phyloP scores from a whole-genome alignment of 1,284 basidiomycete genomes.

The Cryptococcus sp. region DNA sequence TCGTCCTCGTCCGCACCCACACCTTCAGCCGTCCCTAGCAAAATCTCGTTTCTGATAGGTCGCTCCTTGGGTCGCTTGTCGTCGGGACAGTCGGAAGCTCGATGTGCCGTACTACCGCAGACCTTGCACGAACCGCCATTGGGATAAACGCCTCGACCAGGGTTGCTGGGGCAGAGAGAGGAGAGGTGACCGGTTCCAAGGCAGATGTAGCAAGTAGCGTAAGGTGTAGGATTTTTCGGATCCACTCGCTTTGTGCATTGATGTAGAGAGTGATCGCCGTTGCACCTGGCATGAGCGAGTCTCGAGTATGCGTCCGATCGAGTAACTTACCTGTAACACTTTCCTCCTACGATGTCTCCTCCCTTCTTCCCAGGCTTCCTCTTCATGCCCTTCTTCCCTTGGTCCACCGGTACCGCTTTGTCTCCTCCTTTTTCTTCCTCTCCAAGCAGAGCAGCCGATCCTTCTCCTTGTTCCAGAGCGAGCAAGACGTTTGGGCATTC shows the following conservation, averaged over 20 bases:
- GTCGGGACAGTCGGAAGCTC: conserved; percentile 71
- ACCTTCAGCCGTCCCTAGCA: conserved; percentile 25
- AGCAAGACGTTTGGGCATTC: conserved; percentile 63
- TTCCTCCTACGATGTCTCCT: conserved; percentile 53
- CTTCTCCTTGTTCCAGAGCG: conserved; percentile 23
- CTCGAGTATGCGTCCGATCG: background rate
- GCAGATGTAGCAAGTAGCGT: conserved; percentile 89
- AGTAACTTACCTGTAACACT: conserved; percentile 71
- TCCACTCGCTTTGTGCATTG: conserved; percentile 65
- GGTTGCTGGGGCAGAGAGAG: conserved; percentile 72
- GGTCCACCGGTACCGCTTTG: conserved; percentile 21
- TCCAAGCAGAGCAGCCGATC: conserved; percentile 25
- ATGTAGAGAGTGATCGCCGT: conserved; percentile 74
- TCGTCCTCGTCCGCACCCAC: conserved; percentile 87
- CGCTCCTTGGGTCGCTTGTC: conserved; percentile 1
- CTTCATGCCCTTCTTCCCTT: conserved; percentile 32
- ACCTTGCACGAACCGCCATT: conserved; percentile 87
- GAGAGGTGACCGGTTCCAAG: conserved; percentile 73
- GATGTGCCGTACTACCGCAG: conserved; percentile 74
- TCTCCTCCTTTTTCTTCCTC: conserved; percentile 14
- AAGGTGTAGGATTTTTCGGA: conserved; percentile 67
- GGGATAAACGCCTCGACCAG: conserved; percentile 75
- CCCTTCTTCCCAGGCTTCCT: conserved; percentile 37
- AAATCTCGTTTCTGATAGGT: background rate
- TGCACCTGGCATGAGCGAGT: conserved; percentile 57